Evolutionary conservation across 1,284 basidiomycete genomes (phyloP), one percentile per base, ranked within the genome.

Genomic region (Ustilago trichophora): DNA sequence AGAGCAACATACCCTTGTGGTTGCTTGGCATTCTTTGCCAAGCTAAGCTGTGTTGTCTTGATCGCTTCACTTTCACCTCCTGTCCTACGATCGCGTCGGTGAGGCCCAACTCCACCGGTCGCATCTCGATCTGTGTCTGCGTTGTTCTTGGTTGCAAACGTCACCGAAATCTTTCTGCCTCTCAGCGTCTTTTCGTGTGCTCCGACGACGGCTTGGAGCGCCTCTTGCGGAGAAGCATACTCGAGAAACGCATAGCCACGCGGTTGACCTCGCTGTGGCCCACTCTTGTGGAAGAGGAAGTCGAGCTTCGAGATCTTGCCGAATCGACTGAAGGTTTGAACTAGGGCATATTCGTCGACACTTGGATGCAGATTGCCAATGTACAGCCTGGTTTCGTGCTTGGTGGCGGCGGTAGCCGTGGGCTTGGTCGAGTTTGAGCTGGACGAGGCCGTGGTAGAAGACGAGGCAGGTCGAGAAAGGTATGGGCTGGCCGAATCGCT

Each of bases 161-260:
- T 95, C 13, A 98, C 92, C 19, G 90, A 87, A 31, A 98, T 85
- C 78, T 90, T 92, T 41, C 92, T 87, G 0, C 94, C 93, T 16
- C 91, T 88, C 1, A 98, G 81, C 2, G 91, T 86, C 76, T 90
- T 91, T 73, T 91, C 90, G 78, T 96, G 87, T 2, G 91, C 87
- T 42, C 86, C 85, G 9, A 85, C 84, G 40, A 93, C 84, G 2
- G 95, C 94, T 79, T 87, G 90, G 36, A 87, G 82, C 6, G 95
- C 93, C 78, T 95, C 93, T 31, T 72, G 46, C 21, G 53, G 10
- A 2, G 44, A 42, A 19, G 37, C 41, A 78, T 89, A 97, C 83
- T 97, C 92, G 27, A 98, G 84, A 73, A 98, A 98, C 0, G 93
- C 94, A 82, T 94, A 98, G 3, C 95, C 95, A 16, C 93, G 85